Conservation (phyloP, 257 asterid species). For the Lycium barbarum region DNA sequence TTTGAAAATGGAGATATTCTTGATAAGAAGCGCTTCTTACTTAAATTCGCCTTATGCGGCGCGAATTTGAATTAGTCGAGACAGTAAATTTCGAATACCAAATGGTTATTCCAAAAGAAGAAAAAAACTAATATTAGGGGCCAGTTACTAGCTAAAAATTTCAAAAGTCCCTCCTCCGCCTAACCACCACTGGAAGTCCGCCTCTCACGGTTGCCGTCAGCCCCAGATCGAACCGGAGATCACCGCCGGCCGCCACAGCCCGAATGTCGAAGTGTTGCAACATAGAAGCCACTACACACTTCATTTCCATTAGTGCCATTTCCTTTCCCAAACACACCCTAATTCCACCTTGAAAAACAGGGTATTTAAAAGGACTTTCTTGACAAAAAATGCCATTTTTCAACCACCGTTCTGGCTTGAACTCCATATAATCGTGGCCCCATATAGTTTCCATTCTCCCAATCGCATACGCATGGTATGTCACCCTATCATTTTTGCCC, state of each 20-base stretch:
- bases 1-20: background rate
- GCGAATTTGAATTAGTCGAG: no score
- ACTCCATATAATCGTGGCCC: constrained; percentile 50
- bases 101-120: no score
- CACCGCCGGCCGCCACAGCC: background rate
- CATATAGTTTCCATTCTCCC: constrained; percentile 53
- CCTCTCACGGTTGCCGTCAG: constrained; percentile 66
- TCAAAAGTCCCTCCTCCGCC: background rate
- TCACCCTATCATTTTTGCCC: constrained; percentile 45
- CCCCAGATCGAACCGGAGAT: constrained; percentile 70
- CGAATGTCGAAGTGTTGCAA: constrained; percentile 50
- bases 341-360: constrained; percentile 55
- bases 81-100: no score
- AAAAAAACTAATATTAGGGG: background rate
- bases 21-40: background rate
- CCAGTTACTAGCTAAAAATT: background rate
- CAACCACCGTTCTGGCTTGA: constrained; percentile 56
- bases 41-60: no score
- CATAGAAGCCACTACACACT: constrained; percentile 57
- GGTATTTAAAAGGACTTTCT: constrained; percentile 51
- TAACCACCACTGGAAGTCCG: constrained; percentile 47
- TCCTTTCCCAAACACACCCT: constrained; percentile 59
- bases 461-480: constrained; percentile 58
- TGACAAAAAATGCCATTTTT: constrained; percentile 43
- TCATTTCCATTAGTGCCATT: constrained; percentile 52